Evolutionary conservation across 2,329 filamentous ascomycete species (phyloP).

Genomic region (Thelonectria rubi): DNA sequence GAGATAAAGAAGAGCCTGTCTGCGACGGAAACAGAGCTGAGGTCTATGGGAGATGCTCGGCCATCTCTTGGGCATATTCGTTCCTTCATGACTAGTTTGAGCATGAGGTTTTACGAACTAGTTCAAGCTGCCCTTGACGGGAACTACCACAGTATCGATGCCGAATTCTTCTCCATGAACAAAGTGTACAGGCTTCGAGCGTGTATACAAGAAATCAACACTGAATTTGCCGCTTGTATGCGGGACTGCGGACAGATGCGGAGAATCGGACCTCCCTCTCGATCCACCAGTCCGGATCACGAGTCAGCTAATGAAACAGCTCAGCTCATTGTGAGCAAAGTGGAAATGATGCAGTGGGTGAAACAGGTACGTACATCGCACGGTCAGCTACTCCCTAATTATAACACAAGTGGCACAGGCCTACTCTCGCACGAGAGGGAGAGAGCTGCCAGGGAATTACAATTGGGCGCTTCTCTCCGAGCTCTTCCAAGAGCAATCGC

Average conservation of each 20-base stretch:
- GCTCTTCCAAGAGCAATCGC: conserved; percentile 32
- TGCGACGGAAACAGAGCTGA: not conserved
- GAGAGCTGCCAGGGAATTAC: conserved; percentile 33
- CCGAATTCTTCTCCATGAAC: not conserved
- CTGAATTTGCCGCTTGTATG: not conserved
- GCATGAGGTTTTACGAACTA: not conserved
- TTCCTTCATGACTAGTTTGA: not conserved
- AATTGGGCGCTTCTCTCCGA: conserved; percentile 27
- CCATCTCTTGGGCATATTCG: not conserved
- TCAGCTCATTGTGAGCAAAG: not conserved
- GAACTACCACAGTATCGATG: not conserved
- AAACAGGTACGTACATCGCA: not conserved
- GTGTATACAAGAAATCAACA: not conserved
- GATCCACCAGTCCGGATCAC: not conserved
- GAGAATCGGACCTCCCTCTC: not conserved
- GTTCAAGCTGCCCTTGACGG: conserved; percentile 2
- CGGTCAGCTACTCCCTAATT: not conserved
- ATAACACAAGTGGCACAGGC: too few species aligned
- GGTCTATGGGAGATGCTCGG: not conserved
- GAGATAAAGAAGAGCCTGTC: conserved; percentile 34
- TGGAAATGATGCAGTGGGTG: not conserved
- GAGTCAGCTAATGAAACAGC: not conserved
- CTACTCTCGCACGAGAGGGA: conserved; percentile 22
- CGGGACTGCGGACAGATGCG: not conserved
- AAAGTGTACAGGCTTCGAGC: not conserved